Conservation (phyloP, 129 eudicot species). For the Flaveria bidentis region DNA sequence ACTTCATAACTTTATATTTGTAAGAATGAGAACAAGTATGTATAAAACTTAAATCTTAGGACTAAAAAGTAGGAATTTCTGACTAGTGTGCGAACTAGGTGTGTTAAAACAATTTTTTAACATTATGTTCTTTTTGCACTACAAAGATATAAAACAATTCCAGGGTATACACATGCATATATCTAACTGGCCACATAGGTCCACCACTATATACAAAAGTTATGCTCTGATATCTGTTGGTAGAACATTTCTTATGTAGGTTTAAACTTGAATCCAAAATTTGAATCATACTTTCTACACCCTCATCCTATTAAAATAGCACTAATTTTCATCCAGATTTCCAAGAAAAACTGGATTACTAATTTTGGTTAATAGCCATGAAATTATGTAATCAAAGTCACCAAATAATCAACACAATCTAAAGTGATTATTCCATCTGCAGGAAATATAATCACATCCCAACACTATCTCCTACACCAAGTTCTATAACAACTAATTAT, state of each 20-base stretch:
- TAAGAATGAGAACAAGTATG: constrained; percentile 10
- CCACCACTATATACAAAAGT: neutral
- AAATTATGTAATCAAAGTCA: neutral
- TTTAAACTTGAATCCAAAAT: neutral
- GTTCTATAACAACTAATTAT: neutral
- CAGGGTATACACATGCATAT: neutral
- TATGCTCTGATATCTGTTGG: neutral
- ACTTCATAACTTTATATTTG: neutral
- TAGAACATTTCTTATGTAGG: neutral
- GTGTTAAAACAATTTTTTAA: neutral
- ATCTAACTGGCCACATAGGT: neutral
- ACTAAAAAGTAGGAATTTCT: neutral
- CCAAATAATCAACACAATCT: constrained; percentile 7
- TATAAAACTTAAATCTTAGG: neutral
- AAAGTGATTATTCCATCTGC: neutral
- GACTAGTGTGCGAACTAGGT: neutral
- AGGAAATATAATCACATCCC: neutral
- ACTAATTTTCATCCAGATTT: no score
- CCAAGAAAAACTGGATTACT: no score
- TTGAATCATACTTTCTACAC: neutral
- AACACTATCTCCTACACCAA: neutral
- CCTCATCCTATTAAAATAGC: neutral
- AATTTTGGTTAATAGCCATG: neutral
- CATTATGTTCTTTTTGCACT: neutral
- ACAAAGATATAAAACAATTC: neutral